A percentile compares a stretch with the other conserved stretches of the same genome.
These are phyloP conservation scores for Neltuma alba DNA, from an alignment of 306 rosid genomes.

Conservation along the genomic window DNA sequence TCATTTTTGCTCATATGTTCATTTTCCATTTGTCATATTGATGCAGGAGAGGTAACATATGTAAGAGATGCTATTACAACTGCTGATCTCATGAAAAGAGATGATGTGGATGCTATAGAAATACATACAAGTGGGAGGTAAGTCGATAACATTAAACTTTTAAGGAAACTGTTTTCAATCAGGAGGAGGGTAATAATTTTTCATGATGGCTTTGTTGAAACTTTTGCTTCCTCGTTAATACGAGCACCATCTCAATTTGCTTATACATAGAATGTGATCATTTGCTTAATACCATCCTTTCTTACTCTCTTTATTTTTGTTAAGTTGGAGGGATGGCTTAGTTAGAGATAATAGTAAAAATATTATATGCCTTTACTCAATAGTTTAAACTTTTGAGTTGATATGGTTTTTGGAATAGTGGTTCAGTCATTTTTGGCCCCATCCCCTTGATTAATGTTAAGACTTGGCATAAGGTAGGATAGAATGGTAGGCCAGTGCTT, in stretches of 20 bases:
- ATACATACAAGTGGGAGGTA: constrained; percentile 93
- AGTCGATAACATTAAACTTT: constrained; percentile 4
- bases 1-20: constrained; percentile 8
- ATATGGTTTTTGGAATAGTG: not conserved
- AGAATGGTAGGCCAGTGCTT: not conserved
- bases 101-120: constrained; percentile 83
- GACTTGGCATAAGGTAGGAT: not conserved
- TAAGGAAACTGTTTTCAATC: not conserved
- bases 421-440: not conserved
- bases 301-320: not conserved
- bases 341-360: not conserved
- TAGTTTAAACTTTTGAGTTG: not conserved
- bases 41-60: constrained; percentile 68
- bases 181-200: not conserved
- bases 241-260: constrained; percentile 20
- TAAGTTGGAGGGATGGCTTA: not conserved
- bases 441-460: not conserved
- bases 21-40: constrained; percentile 24
- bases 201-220: constrained; percentile 11
- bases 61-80: constrained; percentile 71
- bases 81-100: constrained; percentile 61
- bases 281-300: not conserved
- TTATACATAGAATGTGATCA: constrained; percentile 4
- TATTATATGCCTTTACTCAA: not conserved
- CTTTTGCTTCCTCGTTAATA: not conserved